Conservation (phyloP, 2,329 filamentous ascomycete species). For the Ramularia collo-cygni region DNA sequence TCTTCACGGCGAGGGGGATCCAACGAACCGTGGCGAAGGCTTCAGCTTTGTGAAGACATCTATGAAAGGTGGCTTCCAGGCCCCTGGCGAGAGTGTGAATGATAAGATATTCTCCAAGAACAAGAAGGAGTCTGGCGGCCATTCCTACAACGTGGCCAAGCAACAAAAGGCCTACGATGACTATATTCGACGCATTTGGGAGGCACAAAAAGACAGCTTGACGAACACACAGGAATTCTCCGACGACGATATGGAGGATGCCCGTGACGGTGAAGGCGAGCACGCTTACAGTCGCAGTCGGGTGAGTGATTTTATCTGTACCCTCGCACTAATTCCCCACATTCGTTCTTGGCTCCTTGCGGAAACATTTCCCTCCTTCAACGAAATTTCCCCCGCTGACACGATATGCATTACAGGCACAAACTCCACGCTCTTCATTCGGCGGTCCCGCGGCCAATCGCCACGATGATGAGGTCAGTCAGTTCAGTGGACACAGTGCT, state of each 20-base stretch:
- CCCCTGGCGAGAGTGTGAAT: conserved; percentile 79
- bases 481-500: conserved; percentile 41
- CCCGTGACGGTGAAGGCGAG: conserved; percentile 43
- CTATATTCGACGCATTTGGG: conserved; percentile 88
- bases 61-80: conserved; percentile 97
- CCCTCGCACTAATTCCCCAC: no score
- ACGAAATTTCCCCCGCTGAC: no score
- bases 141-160: conserved; percentile 94
- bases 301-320: no score
- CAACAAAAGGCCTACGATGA: conserved; percentile 90
- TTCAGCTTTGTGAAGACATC: conserved; percentile 97
- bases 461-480: conserved; percentile 62
- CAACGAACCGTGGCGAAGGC: conserved; percentile 83
- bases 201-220: conserved; percentile 72
- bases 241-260: conserved; percentile 62
- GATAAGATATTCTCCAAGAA: conserved; percentile 77
- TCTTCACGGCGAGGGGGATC: conserved; percentile 89
- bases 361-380: no score
- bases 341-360: no score
- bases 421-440: conserved; percentile 61
- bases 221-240: conserved; percentile 68
- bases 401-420: conserved; percentile 26
- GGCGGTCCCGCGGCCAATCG: conserved; percentile 51
- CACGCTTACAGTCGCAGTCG: conserved; percentile 24
- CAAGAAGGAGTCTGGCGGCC: conserved; percentile 65